These are phyloP conservation scores for Umbelopsis sp. DNA, from an alignment of 192 early-diverging fungal genomes.

Conservation along the genomic window DNA sequence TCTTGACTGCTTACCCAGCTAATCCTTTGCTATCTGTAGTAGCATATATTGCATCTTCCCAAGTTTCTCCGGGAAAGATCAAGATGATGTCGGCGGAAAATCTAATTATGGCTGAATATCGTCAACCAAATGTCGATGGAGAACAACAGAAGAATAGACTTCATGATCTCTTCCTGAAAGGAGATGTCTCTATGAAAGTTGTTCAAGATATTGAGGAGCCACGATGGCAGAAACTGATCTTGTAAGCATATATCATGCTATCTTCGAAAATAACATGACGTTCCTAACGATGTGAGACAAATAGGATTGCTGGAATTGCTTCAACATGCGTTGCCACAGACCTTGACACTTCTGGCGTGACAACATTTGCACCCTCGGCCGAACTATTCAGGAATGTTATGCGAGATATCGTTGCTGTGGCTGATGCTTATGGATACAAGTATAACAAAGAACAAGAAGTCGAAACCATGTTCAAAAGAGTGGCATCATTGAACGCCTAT, in stretches of 20 bases:
- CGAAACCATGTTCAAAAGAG: constrained; percentile 38
- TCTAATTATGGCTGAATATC: constrained; percentile 47
- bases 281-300: not conserved
- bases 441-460: constrained; percentile 41
- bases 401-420: constrained; percentile 58
- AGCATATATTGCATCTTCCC: constrained; percentile 66
- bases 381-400: constrained; percentile 49
- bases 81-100: constrained; percentile 47
- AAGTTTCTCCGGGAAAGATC: constrained; percentile 55
- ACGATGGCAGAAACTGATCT: constrained; percentile 72
- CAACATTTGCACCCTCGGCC: constrained; percentile 48
- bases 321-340: constrained; percentile 62
- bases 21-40: constrained; percentile 64
- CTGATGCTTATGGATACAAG: constrained; percentile 48
- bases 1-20: constrained; percentile 55
- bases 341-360: constrained; percentile 57
- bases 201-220: constrained; percentile 60
- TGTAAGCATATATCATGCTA: constrained; percentile 36
- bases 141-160: constrained; percentile 38
- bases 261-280: not conserved
- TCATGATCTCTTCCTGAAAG: constrained; percentile 43
- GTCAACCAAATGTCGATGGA: constrained; percentile 35
- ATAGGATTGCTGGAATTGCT: constrained; percentile 69
- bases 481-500: constrained; percentile 42
- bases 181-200: constrained; percentile 43